Evolutionary conservation across 1,284 basidiomycete genomes (phyloP).

Genomic region (Lentinula novae-zelandiae): DNA sequence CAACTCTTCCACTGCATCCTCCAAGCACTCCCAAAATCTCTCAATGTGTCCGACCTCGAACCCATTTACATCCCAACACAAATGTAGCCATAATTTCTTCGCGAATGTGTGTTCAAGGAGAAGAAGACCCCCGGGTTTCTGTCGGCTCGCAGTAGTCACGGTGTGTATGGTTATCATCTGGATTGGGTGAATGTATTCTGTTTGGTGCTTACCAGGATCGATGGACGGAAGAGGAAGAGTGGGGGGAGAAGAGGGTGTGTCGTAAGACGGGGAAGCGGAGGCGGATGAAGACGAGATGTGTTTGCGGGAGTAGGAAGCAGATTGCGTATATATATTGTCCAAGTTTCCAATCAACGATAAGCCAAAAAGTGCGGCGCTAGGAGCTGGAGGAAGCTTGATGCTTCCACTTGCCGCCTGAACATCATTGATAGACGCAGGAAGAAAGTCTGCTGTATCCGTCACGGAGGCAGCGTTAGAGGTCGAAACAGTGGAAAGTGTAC

Average conservation of each 20-base stretch:
- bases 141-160: conserved; percentile 46
- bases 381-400: conserved; percentile 22
- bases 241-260: neutral
- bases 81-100: conserved; percentile 39
- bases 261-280: neutral
- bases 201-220: conserved; percentile 3
- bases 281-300: neutral
- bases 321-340: conserved; percentile 44
- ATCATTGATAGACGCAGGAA: neutral
- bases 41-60: conserved; percentile 37
- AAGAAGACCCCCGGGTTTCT: conserved; percentile 41
- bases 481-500: conserved; percentile 4
- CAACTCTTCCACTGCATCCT: conserved; percentile 29
- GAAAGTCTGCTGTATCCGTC: neutral
- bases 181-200: neutral
- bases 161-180: conserved; percentile 25
- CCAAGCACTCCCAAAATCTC: conserved; percentile 28
- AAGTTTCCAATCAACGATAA: conserved; percentile 52
- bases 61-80: conserved; percentile 46
- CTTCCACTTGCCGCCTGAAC: neutral
- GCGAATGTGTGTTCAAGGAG: conserved; percentile 46
- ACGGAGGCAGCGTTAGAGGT: conserved; percentile 2
- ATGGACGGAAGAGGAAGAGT: neutral
- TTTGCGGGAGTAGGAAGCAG: conserved; percentile 23
- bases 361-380: conserved; percentile 40